Conservation (phyloP, 2,329 filamentous ascomycete species). For the Pestalotiopsis sp. region DNA sequence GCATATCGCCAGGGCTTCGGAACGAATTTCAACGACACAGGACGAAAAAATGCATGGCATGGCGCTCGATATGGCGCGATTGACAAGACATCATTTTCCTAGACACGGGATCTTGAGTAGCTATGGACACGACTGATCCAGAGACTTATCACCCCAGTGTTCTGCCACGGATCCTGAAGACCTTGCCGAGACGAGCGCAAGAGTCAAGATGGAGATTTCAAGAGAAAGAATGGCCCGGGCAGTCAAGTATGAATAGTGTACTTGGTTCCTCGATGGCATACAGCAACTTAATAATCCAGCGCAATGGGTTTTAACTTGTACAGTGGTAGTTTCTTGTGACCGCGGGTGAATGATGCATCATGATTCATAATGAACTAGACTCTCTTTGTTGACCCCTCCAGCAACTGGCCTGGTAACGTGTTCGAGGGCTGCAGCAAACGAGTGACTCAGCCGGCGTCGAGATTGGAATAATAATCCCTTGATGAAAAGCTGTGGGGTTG, state of each 20-base stretch:
- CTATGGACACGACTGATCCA: not conserved
- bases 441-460: not conserved
- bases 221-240: not conserved
- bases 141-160: not conserved
- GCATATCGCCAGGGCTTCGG: not conserved
- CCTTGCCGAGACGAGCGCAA: not conserved
- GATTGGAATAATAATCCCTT: not conserved
- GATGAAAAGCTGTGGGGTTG: not conserved
- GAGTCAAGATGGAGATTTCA: not conserved
- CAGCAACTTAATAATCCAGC: not conserved
- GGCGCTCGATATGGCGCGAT: not conserved
- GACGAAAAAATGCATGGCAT: not conserved
- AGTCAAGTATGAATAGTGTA: not conserved
- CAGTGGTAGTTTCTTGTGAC: not conserved
- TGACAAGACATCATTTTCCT: not conserved
- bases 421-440: not conserved
- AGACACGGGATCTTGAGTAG: not conserved
- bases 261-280: not conserved
- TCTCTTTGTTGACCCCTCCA: not conserved
- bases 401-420: no score
- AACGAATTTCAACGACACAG: not conserved
- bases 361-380: not conserved
- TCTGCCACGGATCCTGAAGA: not conserved
- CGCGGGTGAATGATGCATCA: not conserved
- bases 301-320: not conserved